Evolutionary conservation across 345 rosid species (phyloP).

Genomic region (Microthlaspi erraticum): DNA sequence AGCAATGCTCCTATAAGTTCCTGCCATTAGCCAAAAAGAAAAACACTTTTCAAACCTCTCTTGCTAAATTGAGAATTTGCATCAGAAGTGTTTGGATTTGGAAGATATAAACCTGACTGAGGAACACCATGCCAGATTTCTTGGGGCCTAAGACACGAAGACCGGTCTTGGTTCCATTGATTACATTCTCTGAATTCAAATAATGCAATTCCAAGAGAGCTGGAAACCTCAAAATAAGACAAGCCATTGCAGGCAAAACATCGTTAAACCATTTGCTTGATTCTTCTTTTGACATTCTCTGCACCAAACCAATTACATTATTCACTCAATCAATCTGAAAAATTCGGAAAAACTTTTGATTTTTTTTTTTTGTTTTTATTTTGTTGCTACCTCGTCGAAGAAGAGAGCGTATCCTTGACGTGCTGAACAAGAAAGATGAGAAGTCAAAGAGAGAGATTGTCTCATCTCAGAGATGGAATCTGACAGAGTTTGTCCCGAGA

Average conservation of each 20-base stretch:
- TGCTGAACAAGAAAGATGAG: constrained; percentile 48
- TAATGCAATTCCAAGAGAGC: constrained; percentile 71
- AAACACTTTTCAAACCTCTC: background rate
- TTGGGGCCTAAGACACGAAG: constrained; percentile 65
- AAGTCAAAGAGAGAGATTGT: constrained; percentile 52
- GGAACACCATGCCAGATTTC: constrained; percentile 72
- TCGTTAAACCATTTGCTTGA: constrained; percentile 65
- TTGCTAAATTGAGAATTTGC: background rate
- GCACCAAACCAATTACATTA: constrained; percentile 14
- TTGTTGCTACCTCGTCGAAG: constrained; percentile 63
- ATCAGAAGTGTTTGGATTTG: too few species aligned
- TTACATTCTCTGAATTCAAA: constrained; percentile 50
- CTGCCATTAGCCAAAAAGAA: constrained; percentile 34
- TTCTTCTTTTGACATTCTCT: constrained; percentile 46
- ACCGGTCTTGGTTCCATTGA: constrained; percentile 43
- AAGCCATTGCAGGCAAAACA: constrained; percentile 66
- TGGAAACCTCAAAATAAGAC: constrained; percentile 67
- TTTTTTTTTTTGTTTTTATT: background rate
- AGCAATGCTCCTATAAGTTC: constrained; percentile 84
- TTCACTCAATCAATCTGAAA: background rate
- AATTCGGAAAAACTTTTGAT: background rate
- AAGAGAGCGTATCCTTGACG: constrained; percentile 61
- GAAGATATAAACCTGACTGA: constrained; percentile 61
- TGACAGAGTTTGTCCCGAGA: constrained; percentile 62
- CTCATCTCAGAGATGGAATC: constrained; percentile 58